These are phyloP conservation scores for Rubia yunnanensis DNA, from an alignment of 257 asterid genomes.

Conservation along the genomic window DNA sequence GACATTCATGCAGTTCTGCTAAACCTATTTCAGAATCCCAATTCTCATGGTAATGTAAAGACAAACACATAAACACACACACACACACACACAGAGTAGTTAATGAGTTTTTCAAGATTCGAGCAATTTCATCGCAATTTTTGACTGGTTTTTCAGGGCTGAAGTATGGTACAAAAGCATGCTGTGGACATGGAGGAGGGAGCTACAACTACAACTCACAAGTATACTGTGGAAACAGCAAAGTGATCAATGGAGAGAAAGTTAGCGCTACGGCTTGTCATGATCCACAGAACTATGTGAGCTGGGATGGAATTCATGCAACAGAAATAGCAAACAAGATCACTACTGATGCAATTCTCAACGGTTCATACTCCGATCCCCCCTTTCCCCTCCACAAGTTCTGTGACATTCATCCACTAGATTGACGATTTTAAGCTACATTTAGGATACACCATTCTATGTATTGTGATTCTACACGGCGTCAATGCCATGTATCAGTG, in stretches of 20 bases:
- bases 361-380: conserved; percentile 48
- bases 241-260: background rate
- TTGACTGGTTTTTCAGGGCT: conserved; percentile 34
- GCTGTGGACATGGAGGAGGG: conserved; percentile 79
- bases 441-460: background rate
- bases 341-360: conserved; percentile 43
- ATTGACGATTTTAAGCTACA: conserved; percentile 13
- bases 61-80: background rate
- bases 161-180: conserved; percentile 58
- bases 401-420: conserved; percentile 43
- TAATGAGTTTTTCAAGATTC: background rate
- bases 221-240: background rate
- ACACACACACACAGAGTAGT: background rate
- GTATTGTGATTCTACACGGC: background rate
- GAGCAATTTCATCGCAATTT: background rate
- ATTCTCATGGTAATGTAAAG: conserved; percentile 41
- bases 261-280: background rate
- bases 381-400: conserved; percentile 35
- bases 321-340: conserved; percentile 44
- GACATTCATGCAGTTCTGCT: conserved; percentile 56
- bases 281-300: background rate
- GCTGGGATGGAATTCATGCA: background rate
- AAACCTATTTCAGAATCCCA: conserved; percentile 61
- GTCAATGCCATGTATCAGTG: background rate
- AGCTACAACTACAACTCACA: conserved; percentile 39